Base-by-base conservation (phyloP, 1,284 basidiomycete genomes). In the Tylopilus sp. region DNA sequence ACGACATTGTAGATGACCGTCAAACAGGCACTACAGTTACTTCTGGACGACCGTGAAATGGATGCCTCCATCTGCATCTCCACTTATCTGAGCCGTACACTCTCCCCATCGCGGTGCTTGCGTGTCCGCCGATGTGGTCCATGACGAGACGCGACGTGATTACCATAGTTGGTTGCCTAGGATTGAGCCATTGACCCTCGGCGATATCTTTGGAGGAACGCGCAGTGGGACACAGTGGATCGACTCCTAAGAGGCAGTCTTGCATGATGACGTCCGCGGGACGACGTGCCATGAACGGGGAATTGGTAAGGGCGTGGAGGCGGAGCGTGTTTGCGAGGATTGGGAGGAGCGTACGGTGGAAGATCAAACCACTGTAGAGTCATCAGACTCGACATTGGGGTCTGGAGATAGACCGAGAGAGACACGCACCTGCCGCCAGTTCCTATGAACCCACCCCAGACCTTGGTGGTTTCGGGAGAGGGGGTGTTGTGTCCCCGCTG, bases 51-150 rank as follows among this genome's bases (percentile, higher is more conserved):
- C 73, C 74, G 58, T 78, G 74, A 48, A 77, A 76, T 25, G 74
- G 67, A 60, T 76, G 74, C 26, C 74, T 64, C 75, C 74, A 76
- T 15, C 73, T 70, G 55, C 75, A 77, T 52, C 68, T 65, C 74
- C 74, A 75, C 53, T 73, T 72, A 31, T 73, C 65, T 11, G 55
- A 47, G 36, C 69, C 68, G 6, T 64, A 62, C 3, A 52, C 35
- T 43, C 74, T 71, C 4, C 65, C 60, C 7, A 32, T 41, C 29
- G 66, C 65, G 7, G 73, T 76, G 29, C 72, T 72, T 14, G 60
- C 64, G 56, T 58, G 60, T 11, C 67, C 73, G 17, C 74, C 74
- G 26, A 76, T 70, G 50, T 75, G 72, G 55, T 76, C 74, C 66
- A 75, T 70, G 22, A 75, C 61, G 19, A 75, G 62, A 48, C 71